Evolutionary conservation across 129 eudicot genomes (phyloP).

Genomic region (Lonicera japonica): DNA sequence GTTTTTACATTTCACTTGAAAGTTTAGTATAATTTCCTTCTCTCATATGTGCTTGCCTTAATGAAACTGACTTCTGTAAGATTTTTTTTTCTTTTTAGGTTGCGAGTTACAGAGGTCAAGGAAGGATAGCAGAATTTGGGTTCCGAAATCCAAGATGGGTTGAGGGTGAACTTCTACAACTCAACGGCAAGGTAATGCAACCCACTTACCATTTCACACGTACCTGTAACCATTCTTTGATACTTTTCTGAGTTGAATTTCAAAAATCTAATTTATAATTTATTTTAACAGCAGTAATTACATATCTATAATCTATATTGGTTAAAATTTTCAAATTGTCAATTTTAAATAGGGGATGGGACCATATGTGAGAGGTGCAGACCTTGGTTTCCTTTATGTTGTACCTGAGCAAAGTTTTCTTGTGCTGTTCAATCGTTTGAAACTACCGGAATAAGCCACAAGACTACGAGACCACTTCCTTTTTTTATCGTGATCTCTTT

Average conservation of each 20-base stretch:
- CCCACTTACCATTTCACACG: neutral
- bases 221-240: neutral
- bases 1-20: neutral
- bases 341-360: constrained; percentile 63
- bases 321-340: too few relatives aligned
- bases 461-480: constrained; percentile 18
- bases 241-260: too few relatives aligned
- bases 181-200: constrained; percentile 80
- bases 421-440: constrained; percentile 84
- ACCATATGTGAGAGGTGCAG: constrained; percentile 88
- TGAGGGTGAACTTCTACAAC: constrained; percentile 95
- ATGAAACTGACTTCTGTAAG: too few relatives aligned
- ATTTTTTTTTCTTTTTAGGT: too few relatives aligned
- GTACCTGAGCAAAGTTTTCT: constrained; percentile 94
- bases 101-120: constrained; percentile 88
- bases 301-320: too few relatives aligned
- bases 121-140: constrained; percentile 92
- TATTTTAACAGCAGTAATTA: too few relatives aligned
- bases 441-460: constrained; percentile 65
- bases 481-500: constrained; percentile 13
- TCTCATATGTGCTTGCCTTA: too few relatives aligned
- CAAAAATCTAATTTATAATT: too few relatives aligned
- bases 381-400: constrained; percentile 92
- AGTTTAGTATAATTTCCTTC: neutral
- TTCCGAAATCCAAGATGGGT: constrained; percentile 90